Evolutionary conservation across 495 filamentous ascomycete species (phyloP).

Genomic region (Cairneyella variabilis): DNA sequence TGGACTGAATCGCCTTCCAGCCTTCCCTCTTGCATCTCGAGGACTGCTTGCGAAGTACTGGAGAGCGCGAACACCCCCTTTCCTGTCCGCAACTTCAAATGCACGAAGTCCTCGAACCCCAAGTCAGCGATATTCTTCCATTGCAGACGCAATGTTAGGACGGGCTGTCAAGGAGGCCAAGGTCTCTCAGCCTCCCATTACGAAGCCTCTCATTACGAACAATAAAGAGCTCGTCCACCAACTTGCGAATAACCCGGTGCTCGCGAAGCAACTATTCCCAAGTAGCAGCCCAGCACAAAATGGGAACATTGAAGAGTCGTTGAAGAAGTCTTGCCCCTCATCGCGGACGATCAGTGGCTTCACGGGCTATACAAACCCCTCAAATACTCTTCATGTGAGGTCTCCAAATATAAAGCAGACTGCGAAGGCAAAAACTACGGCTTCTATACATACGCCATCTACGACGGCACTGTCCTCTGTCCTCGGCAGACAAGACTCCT

Average conservation of each 20-base stretch:
- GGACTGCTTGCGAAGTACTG: constrained; percentile 20
- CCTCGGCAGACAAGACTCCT: constrained; percentile 30
- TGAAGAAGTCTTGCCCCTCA: constrained; percentile 23
- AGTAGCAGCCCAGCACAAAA: constrained; percentile 41
- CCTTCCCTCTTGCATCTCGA: constrained; percentile 17
- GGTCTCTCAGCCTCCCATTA: constrained; percentile 21
- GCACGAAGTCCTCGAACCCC: constrained; percentile 3
- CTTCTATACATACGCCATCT: neutral
- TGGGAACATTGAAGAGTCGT: constrained; percentile 29
- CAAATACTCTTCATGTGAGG: constrained; percentile 17
- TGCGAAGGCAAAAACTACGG: constrained; percentile 5
- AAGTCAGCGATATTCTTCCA: constrained; percentile 22
- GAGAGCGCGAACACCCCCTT: constrained; percentile 18
- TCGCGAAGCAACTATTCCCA: constrained; percentile 44
- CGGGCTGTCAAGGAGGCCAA: constrained; percentile 31
- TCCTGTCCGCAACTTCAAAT: constrained; percentile 14
- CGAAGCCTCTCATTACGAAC: constrained; percentile 18
- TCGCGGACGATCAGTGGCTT: constrained; percentile 24
- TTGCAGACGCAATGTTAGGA: constrained; percentile 35
- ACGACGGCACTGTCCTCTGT: constrained; percentile 25
- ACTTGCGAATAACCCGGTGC: too few species aligned
- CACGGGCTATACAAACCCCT: constrained; percentile 16
- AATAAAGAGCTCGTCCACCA: too few species aligned
- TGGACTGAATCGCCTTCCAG: constrained; percentile 17
- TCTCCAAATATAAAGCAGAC: constrained; percentile 19